Conservation (phyloP, 2,329 filamentous ascomycete genomes). For the Metarhizium anisopliae region DNA sequence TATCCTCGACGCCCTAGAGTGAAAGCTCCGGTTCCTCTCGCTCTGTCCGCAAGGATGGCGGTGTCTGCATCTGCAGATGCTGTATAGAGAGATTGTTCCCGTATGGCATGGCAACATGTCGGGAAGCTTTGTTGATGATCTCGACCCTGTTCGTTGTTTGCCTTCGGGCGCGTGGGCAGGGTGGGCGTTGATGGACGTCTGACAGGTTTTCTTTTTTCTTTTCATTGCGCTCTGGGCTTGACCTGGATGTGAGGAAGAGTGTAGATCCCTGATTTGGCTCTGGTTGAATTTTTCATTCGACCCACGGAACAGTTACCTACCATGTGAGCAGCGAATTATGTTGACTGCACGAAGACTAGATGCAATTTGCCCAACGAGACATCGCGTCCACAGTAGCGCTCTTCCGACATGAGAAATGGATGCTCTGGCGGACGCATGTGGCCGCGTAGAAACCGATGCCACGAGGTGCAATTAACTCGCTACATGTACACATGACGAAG, state of each 20-base stretch:
- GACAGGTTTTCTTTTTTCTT: constrained; percentile 59
- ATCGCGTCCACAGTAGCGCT: too few species aligned
- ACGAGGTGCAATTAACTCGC: too few species aligned
- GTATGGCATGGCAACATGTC: constrained; percentile 5
- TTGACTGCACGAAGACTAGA: too few species aligned
- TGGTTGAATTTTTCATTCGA: not conserved
- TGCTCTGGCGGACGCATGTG: too few species aligned
- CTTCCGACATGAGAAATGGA: too few species aligned
- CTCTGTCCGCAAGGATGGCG: constrained; percentile 54
- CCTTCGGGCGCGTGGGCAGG: constrained; percentile 68
- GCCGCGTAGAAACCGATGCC: too few species aligned
- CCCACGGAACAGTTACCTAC: not conserved
- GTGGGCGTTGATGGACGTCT: constrained; percentile 85
- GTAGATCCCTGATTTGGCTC: not conserved
- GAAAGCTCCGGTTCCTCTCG: constrained; percentile 58
- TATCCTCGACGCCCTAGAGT: constrained; percentile 86
- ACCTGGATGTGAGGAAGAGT: constrained; percentile 43
- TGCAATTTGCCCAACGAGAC: too few species aligned
- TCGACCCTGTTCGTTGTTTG: constrained; percentile 65
- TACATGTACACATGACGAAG: too few species aligned
- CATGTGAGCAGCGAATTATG: too few species aligned
- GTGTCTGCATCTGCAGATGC: constrained; percentile 24
- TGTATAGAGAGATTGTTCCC: constrained; percentile 67
- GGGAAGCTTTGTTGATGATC: constrained; percentile 62
- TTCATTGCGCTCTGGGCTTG: constrained; percentile 44